These are phyloP conservation scores for Arabidopsis suecica DNA, from an alignment of 345 rosid genomes.

Conservation along the genomic window DNA sequence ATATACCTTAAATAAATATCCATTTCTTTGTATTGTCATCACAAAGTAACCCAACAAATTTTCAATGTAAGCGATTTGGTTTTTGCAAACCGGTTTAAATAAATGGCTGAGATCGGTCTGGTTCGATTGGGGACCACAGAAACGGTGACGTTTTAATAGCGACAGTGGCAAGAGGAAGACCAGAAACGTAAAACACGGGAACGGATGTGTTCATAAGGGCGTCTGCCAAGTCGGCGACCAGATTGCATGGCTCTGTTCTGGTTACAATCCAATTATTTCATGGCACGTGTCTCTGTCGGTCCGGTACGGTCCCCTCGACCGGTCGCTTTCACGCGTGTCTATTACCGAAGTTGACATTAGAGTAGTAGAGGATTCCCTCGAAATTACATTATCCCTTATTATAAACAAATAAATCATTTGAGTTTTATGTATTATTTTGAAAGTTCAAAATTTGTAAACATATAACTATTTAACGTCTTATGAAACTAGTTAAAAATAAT, in stretches of 20 bases:
- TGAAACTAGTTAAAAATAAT: neutral
- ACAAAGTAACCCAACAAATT: neutral
- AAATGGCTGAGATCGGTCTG: neutral
- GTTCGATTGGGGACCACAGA: conserved; percentile 18
- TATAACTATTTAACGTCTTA: neutral
- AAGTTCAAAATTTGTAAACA: conserved; percentile 10
- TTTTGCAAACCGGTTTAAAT: conserved; percentile 24
- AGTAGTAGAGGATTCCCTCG: neutral
- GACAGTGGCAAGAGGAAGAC: conserved; percentile 28
- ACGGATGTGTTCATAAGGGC: conserved; percentile 33
- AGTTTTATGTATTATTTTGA: conserved; percentile 20
- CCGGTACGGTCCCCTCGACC: conserved; percentile 43
- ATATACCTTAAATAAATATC: conserved; percentile 6
- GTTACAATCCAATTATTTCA: neutral
- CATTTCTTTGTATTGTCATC: neutral
- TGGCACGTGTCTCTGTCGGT: conserved; percentile 47
- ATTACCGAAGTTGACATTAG: conserved; percentile 29
- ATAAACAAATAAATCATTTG: neutral
- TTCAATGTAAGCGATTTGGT: neutral
- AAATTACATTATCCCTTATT: neutral
- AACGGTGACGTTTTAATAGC: conserved; percentile 19
- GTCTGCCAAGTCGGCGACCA: conserved; percentile 39
- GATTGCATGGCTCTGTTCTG: conserved; percentile 49
- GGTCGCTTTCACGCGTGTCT: conserved; percentile 51
- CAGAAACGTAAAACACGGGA: conserved; percentile 36